Base-by-base conservation (phyloP, 352 stramenopile species). In the Bremia lactucae region DNA sequence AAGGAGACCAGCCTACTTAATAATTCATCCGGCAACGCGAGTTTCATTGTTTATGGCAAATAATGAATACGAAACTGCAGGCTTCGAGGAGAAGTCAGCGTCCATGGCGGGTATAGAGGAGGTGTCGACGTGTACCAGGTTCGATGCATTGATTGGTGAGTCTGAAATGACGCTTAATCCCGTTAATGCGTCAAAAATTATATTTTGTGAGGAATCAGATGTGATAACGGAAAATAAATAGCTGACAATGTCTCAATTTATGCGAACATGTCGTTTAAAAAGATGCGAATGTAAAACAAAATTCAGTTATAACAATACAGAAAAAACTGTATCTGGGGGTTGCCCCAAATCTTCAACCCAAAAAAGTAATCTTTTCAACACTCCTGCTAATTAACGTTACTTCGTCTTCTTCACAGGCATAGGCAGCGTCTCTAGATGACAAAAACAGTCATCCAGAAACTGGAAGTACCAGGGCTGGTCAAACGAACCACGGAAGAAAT, bases 401-500 rank as follows among this genome's bases (percentile, higher is more conserved):
- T 60, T 36, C 6, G 33, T 48, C 70, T 83, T 83, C 57, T 67
- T 77, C 26, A 31, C 19, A 1, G 69, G 57, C 26, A 50, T 76
- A 21, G 71, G 67, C 14, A 79, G 45, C 58, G 52, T 83, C 56
- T 87, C 74, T 15, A 87, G 48, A 55, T 86, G 64, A 26, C 40
- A 46, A 46, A 92, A 94, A 63, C 92, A 95, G 31, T 87, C 65
- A 49, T 93, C 72, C 15, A 94, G 46, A 59, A 93, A 89, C 38
- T 68, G 50, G 49, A 93, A 92, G 65, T 96, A 95, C 60, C 68
- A 81, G 6, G 57, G 48, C 65, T 94, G 69, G 63, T 95, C 81
- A 44, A 96, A 96, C 13, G 69, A 82, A 44, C 85, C 88, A 28
- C 85, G 81, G 73, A 97, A 97, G 52, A 97, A 97, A 60, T 97